Base-by-base conservation (phyloP, 768 basidiomycete genomes). In the Rhodosporidiobolus sp. region DNA sequence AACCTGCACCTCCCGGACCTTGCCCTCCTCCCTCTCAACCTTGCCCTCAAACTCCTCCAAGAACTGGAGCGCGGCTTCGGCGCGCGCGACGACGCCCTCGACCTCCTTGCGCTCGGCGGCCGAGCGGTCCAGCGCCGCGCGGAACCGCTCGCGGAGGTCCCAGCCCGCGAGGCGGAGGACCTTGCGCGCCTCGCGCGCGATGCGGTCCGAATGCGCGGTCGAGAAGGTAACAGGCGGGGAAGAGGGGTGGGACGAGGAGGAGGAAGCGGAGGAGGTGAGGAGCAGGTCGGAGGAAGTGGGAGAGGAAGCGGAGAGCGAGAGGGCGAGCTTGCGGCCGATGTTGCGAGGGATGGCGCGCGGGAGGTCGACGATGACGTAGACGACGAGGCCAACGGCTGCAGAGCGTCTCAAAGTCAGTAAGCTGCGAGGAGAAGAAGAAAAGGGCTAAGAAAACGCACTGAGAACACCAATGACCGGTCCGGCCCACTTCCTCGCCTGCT, bases 91-190 rank as follows among this genome's bases (percentile, higher is more conserved):
- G 32, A 61, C 68, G 30, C 63, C 67, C 63, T 78, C 78, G 49
- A 77, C 77, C 56, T 88, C 88, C 60, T 83, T 84, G 77, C 85
- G 85, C 79, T 94, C 92, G 78, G 86, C 86, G 49, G 84, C 86
- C 55, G 87, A 83, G 79, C 90, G 88, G 77, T 98, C 93, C 84
- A 93, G 86, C 26, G 91, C 89, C 6, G 82, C 83, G 67, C 87
- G 85, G 84, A 93, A 95, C 54, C 89, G 86, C 81, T 91, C 90
- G 76, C 86, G 86, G 71, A 94, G 79, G 80, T 97, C 94, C 92
- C 92, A 97, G 30, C 90, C 88, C 28, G 91, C 94, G 43, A 93
- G 81, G 59, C 94, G 85, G 70, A 99, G 83, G 57, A 99, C 95
- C 83, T 97, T 97, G 77, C 95, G 86, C 32, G 92, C 91, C 85